Base-by-base conservation (phyloP, 2,329 filamentous ascomycete genomes). In the Cytospora piceicola region DNA sequence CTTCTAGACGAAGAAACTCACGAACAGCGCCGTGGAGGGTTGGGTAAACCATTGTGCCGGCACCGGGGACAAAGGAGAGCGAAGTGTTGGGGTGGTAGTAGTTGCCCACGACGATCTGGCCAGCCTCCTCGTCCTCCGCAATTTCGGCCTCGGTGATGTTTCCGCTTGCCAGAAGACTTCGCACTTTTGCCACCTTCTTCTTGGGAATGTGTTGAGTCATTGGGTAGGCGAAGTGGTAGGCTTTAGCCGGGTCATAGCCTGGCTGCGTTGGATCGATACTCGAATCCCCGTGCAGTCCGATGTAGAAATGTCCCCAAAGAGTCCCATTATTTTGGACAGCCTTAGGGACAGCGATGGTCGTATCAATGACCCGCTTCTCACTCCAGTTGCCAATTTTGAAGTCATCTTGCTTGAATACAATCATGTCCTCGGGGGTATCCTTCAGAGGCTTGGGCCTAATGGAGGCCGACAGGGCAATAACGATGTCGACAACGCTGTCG, bases 11-110 rank as follows among this genome's bases (percentile, higher is more conserved):
- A 46, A 97, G 81, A 75, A 91, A 95, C 73, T 93, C 89, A 61
- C 90, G 87, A 64, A 91, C 81, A 0, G 92, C 91, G 1, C 92
- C 90, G 68, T 92, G 89, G 70, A 94, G 81, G 63, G 82, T 80
- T 27, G 83, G 81, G 70, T 88, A 93, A 32, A 85, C 84, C 74
- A 91, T 82, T 8, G 90, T 83, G 27, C 93, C 94, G 51, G 89
- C 82, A 72, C 93, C 89, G 3, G 94, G 93, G 58, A 99, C 87
- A 72, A 98, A 88, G 7, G 93, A 92, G 68, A 99, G 82, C 59
- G 91, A 96, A 71, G 96, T 90, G 78, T 99, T 99, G 8, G 95
- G 91, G 78, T 99, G 95, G 76, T 97, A 99, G 80, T 94, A 96
- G 63, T 89, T 96, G 55, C 86, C 88, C 11, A 68, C 61, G 69